Percentiles rank a stretch among this genome's conserved stretches.
phyloP scores from a whole-genome alignment of 1,284 basidiomycete genomes.

The Cryptococcus floricola region DNA sequence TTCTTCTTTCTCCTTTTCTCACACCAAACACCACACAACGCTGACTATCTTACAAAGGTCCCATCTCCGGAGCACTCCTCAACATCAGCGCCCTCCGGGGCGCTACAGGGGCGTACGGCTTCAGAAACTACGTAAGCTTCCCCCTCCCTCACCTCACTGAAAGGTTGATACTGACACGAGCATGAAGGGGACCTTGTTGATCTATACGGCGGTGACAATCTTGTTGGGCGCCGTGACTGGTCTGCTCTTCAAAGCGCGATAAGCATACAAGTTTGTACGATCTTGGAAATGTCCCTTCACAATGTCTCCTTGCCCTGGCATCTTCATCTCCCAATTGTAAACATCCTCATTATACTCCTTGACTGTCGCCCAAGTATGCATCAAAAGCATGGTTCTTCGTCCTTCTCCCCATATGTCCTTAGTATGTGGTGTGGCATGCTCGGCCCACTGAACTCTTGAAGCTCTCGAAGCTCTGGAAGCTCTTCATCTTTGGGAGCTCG shows the following conservation, averaged over 20 bases:
- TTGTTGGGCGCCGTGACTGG: slow-evolving; percentile 11
- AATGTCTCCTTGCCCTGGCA: no score
- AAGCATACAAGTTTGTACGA: not conserved
- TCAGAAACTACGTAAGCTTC: slow-evolving; percentile 36
- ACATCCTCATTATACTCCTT: no score
- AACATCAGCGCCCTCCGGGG: slow-evolving; percentile 19
- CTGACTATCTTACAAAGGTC: slow-evolving; percentile 13
- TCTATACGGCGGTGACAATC: slow-evolving; percentile 17
- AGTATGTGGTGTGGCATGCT: no score
- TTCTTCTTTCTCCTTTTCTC: not conserved
- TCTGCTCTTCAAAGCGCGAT: slow-evolving; percentile 6
- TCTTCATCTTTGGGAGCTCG: no score
- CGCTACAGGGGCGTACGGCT: slow-evolving; percentile 42
- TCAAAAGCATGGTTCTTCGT: no score
- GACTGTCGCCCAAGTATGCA: no score
- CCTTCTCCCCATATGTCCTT: no score
- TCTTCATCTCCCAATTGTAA: no score
- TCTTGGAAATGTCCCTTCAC: no score
- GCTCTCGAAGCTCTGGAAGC: no score
- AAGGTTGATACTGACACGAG: not conserved
- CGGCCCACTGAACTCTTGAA: no score
- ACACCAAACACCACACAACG: no score
- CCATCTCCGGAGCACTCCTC: slow-evolving; percentile 37
- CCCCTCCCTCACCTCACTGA: not conserved
- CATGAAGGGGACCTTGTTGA: slow-evolving; percentile 12